A percentile compares a stretch with the other conserved stretches of the same genome.
Conservation (phyloP, 495 filamentous ascomycete genomes). For the Daldinia bambusicola region DNA sequence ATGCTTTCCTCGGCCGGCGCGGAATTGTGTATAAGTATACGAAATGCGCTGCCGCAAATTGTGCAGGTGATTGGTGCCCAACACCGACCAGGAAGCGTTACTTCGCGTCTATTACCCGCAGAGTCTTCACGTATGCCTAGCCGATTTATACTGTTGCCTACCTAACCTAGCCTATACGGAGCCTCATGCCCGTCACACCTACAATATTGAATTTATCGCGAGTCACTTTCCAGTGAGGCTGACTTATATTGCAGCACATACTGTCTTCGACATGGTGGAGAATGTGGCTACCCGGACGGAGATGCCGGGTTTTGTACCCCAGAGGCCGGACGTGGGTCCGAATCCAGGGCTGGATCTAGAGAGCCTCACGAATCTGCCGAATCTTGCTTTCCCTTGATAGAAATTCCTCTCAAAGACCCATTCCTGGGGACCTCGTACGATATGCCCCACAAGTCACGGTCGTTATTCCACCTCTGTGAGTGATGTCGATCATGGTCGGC, state of each 20-base stretch:
- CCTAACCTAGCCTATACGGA: neutral
- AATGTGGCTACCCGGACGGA: constrained; percentile 48
- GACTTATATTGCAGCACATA: constrained; percentile 44
- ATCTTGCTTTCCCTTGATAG: constrained; percentile 32
- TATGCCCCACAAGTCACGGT: constrained; percentile 46
- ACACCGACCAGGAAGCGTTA: constrained; percentile 22
- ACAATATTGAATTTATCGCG: constrained; percentile 4
- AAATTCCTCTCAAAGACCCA: constrained; percentile 42
- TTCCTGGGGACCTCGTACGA: constrained; percentile 47
- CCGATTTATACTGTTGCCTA: constrained; percentile 12
- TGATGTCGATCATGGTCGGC: constrained; percentile 20
- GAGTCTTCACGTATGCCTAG: constrained; percentile 14
- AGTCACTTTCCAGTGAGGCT: constrained; percentile 27
- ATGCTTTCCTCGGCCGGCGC: constrained; percentile 13
- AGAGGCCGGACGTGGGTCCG: constrained; percentile 27
- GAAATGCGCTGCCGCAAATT: constrained; percentile 17
- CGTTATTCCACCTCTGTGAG: constrained; percentile 50
- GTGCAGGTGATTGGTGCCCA: constrained; percentile 39
- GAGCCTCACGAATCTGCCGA: constrained; percentile 43
- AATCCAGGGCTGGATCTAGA: constrained; percentile 32
- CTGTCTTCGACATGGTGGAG: constrained; percentile 49
- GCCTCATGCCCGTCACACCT: constrained; percentile 7
- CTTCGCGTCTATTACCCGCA: constrained; percentile 17
- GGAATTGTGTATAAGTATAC: constrained; percentile 30
- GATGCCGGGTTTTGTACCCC: constrained; percentile 32